Percentiles rank a stretch among this genome's conserved stretches.
These are phyloP conservation scores for Phragmites australis DNA, from an alignment of 176 grass and related monocot genomes.

Conservation along the genomic window DNA sequence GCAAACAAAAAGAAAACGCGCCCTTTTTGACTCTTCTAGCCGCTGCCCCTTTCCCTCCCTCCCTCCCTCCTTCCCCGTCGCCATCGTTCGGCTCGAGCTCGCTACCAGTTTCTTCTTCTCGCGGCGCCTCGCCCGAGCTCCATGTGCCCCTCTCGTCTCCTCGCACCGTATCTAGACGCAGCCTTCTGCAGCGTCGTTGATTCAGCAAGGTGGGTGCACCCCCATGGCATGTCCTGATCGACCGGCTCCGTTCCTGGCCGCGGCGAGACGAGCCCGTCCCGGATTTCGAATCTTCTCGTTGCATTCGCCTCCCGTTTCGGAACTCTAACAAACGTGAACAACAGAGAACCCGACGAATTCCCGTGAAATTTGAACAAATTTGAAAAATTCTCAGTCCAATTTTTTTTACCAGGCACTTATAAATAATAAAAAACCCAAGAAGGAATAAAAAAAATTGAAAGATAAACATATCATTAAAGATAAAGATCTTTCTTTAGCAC, in stretches of 20 bases:
- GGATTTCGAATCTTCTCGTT: neutral
- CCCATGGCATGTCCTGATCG: neutral
- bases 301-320: neutral
- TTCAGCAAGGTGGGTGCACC: neutral
- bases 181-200: neutral
- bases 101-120: neutral
- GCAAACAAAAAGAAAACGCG: slow-evolving; percentile 1
- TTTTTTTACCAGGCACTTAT: too few relatives aligned
- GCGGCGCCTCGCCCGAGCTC: neutral
- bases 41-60: neutral
- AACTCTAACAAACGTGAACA: neutral
- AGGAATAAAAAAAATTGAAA: too few relatives aligned
- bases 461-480: too few relatives aligned
- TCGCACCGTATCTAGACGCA: neutral
- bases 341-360: too few relatives aligned
- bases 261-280: neutral
- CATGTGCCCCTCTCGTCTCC: neutral
- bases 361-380: too few relatives aligned
- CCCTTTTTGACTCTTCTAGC: slow-evolving; percentile 28
- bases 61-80: neutral
- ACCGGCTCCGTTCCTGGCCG: neutral
- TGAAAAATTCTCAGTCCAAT: too few relatives aligned
- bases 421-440: too few relatives aligned
- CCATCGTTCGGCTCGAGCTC: neutral
- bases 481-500: too few relatives aligned